Base-by-base conservation (phyloP, 768 basidiomycete species). In the Strobilomyces confusus region DNA sequence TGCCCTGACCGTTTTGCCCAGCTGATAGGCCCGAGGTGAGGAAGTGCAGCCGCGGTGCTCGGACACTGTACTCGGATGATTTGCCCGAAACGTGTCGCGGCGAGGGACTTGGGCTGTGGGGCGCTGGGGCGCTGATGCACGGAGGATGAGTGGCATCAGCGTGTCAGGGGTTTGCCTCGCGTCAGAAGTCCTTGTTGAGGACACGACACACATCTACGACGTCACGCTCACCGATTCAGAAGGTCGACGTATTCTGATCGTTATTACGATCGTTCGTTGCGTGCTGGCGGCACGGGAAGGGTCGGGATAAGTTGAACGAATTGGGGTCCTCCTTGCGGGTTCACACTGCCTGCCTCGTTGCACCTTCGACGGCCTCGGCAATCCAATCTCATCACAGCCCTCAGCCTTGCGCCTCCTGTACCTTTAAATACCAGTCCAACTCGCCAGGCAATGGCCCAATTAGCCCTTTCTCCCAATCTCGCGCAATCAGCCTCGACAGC, bases 391-490 rank as follows among this genome's bases (percentile, higher is more conserved):
- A 17, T 34, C 46, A 41, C 55, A 64, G 41, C 54, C 45, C 53
- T 55, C 40, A 32, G 51, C 65, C 56, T 61, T 41, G 52, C 51
- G 32, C 22, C 14, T 2, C 29, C 32, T 44, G 32, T 59, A 54
- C 58, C 46, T 29, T 67, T 71, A 71, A 71, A 69, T 67, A 63
- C 57, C 45, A 33, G 4, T 12, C 15, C 5, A 4, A 29, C 1
- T 22, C 20, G 11, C 33, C 37, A 15, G 32, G n/a, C 17, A 44
- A 64, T 54, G 58, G 34, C 50, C 42, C 57, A 64, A 44, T 48
- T 43, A 36, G 47, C 13, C 38, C 42, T 32, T 37, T 53, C 49
- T 56, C 52, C 48, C 42, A 48, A 48, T 38, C 26, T 29, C 51
- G 14, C 44, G 34, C 49, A 55, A 22, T 43, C 51, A 3, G 22